phyloP scores from a whole-genome alignment of 2,329 filamentous ascomycete genomes.

The Kalmusia sp. region DNA sequence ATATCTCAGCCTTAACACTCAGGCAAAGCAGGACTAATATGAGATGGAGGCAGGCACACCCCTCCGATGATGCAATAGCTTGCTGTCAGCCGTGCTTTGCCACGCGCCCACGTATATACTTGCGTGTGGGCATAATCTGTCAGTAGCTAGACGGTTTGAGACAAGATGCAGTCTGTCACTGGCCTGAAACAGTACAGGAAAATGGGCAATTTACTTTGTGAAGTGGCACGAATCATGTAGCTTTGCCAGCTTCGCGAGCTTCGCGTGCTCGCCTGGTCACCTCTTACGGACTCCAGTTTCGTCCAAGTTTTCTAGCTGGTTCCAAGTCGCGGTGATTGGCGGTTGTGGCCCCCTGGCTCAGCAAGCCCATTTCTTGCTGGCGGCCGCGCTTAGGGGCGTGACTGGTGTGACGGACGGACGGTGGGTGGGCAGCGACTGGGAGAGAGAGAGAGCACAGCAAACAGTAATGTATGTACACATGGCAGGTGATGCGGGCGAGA shows the following conservation, averaged over 20 bases:
- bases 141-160: constrained; percentile 1
- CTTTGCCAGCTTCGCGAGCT: constrained; percentile 19
- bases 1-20: constrained; percentile 24
- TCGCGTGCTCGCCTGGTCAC: background rate
- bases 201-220: constrained; percentile 11
- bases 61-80: constrained; percentile 32
- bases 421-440: constrained; percentile 4
- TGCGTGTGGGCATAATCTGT: background rate
- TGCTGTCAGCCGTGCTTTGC: constrained; percentile 15
- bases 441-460: constrained; percentile 6
- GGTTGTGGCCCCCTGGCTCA: constrained; percentile 23
- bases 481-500: constrained; percentile 6
- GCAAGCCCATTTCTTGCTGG: constrained; percentile 22
- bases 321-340: constrained; percentile 40
- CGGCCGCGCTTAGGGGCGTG: constrained; percentile 31
- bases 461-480: constrained; percentile 9
- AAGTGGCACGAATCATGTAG: constrained; percentile 39
- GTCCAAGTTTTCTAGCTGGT: constrained; percentile 43
- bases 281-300: background rate
- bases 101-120: constrained; percentile 10
- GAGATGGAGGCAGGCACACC: constrained; percentile 12
- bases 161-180: constrained; percentile 5
- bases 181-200: constrained; percentile 16
- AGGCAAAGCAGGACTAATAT: constrained; percentile 26
- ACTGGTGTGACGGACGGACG: constrained; percentile 37